These are phyloP conservation scores for Jatropha podagrica DNA, from an alignment of 441 rosid species.

Conservation along the genomic window DNA sequence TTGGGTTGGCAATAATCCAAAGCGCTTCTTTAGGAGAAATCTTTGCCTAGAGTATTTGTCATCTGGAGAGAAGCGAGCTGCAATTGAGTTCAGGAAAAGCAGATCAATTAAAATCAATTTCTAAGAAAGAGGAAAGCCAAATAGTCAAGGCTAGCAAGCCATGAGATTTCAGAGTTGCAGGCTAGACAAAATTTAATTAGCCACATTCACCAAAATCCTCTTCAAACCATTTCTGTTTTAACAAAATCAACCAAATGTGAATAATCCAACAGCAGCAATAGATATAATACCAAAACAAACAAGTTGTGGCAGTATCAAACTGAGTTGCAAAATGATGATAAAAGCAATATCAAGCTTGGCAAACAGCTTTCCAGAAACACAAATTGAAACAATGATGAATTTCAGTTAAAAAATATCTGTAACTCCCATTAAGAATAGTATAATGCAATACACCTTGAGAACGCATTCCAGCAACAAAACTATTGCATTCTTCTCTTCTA, in stretches of 20 bases:
- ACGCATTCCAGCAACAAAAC: background rate
- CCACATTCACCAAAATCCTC: background rate
- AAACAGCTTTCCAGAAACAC: background rate
- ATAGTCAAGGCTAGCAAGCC: background rate
- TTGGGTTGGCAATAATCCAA: conserved; percentile 87
- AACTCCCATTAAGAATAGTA: background rate
- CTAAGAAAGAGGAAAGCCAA: no score
- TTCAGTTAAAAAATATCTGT: background rate
- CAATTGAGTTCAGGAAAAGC: conserved; percentile 10
- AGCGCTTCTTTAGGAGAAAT: conserved; percentile 84
- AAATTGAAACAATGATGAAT: background rate
- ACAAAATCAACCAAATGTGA: no score
- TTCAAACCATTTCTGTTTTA: no score
- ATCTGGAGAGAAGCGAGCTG: conserved; percentile 99
- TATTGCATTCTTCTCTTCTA: background rate
- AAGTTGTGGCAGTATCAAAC: no score
- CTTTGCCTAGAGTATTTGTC: conserved; percentile 93
- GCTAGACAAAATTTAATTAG: background rate
- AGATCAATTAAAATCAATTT: background rate
- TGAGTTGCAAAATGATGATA: no score
- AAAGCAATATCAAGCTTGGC: no score
- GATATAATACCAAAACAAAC: no score
- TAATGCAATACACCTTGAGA: background rate
- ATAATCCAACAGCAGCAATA: no score
- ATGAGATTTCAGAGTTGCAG: background rate